Base-by-base conservation (phyloP, 805 yeast species). In the Saccharomyces jurei region DNA sequence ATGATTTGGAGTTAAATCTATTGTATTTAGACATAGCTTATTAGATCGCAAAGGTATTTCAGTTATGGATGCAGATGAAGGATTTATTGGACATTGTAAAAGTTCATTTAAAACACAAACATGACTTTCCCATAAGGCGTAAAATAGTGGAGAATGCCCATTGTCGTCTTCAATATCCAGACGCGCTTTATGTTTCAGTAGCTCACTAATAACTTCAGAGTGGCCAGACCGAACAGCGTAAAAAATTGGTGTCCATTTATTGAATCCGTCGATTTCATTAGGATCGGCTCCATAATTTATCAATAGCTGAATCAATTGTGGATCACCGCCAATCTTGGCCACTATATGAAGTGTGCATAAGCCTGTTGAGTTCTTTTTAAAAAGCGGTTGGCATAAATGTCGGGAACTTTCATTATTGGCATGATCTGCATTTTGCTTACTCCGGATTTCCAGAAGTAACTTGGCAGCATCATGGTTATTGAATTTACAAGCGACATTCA, bases 81-180 rank as follows among this genome's bases (percentile, higher is more conserved):
- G 56, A 55, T 31, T 30, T 17, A 26, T 36, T 6, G 53, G 48
- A 10, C 10, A 3, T 29, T 75, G 76, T 21, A 84, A 75, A 48
- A 92, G 74, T 25, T 84, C 83, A 67, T 87, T 85, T 60, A 91
- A 72, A 2, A 89, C 92, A n/a, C 76, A 79, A 29, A 89, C 82
- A 64, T 90, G 92, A 26, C 99, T 98, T 68, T 91, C 97, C 82
- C 96, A 88, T 25, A 91, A 87, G 27, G 97, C 92, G 67, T 92
- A 88, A 67, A 87, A 92, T 49, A 91, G 65, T 0, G 96, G 96
- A 52, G 85, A 81, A 61, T 80, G 79, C 3, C 89, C 87, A 56
- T 88, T 87, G 56, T 86, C 94, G 70, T 94, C 98, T 14, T 81
- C 75, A 22, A 87, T 66, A 46, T 75, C 73, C 54, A 85, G 75